A percentile compares a stretch with the other conserved stretches of the same genome.
phyloP scores from a whole-genome alignment of 345 rosid species.

The Salix suchowensis region DNA sequence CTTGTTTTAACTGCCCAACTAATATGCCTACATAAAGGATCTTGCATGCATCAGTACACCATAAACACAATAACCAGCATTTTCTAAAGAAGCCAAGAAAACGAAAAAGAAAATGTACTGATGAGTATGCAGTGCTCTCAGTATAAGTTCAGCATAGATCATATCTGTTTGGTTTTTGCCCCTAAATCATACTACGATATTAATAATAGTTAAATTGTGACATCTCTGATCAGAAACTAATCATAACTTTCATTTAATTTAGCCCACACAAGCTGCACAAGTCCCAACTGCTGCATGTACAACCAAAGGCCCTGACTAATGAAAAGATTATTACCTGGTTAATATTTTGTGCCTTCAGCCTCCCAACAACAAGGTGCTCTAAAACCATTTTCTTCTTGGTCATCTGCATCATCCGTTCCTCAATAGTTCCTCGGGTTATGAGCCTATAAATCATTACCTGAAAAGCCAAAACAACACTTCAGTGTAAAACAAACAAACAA shows the following conservation, averaged over 20 bases:
- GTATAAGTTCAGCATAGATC: not conserved
- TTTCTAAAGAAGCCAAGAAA: not conserved
- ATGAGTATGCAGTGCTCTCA: not conserved
- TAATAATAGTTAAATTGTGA: not conserved
- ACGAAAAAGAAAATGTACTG: not conserved
- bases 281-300: not conserved
- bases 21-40: not conserved
- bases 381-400: slow-evolving; percentile 99
- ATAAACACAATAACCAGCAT: not conserved
- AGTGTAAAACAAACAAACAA: not conserved
- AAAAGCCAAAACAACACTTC: slow-evolving; percentile 20
- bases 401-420: slow-evolving; percentile 98
- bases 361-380: slow-evolving; percentile 99
- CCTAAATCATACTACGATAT: not conserved
- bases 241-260: not conserved
- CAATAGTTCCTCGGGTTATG: slow-evolving; percentile 85
- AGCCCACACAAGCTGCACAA: not conserved
- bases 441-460: slow-evolving; percentile 98
- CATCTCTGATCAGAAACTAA: not conserved
- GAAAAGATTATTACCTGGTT: slow-evolving; percentile 60
- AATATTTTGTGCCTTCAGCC: slow-evolving; percentile 90
- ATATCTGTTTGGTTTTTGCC: not conserved
- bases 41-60: not conserved
- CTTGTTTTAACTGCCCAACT: not conserved
- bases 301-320: not conserved